Percentiles rank a stretch among this genome's conserved stretches.
phyloP scores from a whole-genome alignment of 2,329 filamentous ascomycete species.

The Spiromastix sp. region DNA sequence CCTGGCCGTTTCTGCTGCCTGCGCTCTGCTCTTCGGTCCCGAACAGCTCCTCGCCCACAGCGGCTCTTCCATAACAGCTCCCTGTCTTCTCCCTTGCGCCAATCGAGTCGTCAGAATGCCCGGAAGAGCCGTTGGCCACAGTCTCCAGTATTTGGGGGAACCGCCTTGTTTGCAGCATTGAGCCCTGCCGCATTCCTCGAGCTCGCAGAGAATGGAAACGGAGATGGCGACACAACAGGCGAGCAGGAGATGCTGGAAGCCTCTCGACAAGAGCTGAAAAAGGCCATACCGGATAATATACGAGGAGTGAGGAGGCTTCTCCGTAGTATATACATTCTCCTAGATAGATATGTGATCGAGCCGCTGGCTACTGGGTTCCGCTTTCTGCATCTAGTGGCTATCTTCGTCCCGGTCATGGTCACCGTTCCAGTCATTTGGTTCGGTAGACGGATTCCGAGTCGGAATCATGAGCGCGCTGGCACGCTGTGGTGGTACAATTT shows the following conservation, averaged over 20 bases:
- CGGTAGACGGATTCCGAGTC: constrained; percentile 51
- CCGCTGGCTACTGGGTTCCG: constrained; percentile 76
- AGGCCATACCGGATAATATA: constrained; percentile 53
- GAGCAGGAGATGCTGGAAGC: constrained; percentile 80
- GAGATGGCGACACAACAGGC: constrained; percentile 51
- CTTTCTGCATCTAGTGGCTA: constrained; percentile 76
- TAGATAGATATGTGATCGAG: constrained; percentile 56
- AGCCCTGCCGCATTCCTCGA: constrained; percentile 51
- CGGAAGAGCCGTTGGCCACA: constrained; percentile 18
- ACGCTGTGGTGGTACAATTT: constrained; percentile 94
- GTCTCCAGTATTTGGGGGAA: constrained; percentile 5
- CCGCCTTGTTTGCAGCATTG: constrained; percentile 32
- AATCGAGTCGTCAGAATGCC: constrained; percentile 14
- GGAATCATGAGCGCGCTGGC: constrained; percentile 65
- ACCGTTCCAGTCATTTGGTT: constrained; percentile 74
- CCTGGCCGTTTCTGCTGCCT: constrained; percentile 41
- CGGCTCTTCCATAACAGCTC: constrained; percentile 9
- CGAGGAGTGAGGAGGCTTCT: constrained; percentile 48
- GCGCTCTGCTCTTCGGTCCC: constrained; percentile 25
- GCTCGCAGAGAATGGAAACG: constrained; percentile 41
- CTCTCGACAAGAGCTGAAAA: constrained; percentile 67
- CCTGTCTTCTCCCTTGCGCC: constrained; percentile 11
- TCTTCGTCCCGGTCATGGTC: constrained; percentile 83
- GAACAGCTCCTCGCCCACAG: constrained; percentile 5
- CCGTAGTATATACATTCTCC: constrained; percentile 51